Percentiles rank a stretch among this genome's conserved stretches.
phyloP scores from a whole-genome alignment of 1,284 basidiomycete species.

The Trichosporon coremiiforme region DNA sequence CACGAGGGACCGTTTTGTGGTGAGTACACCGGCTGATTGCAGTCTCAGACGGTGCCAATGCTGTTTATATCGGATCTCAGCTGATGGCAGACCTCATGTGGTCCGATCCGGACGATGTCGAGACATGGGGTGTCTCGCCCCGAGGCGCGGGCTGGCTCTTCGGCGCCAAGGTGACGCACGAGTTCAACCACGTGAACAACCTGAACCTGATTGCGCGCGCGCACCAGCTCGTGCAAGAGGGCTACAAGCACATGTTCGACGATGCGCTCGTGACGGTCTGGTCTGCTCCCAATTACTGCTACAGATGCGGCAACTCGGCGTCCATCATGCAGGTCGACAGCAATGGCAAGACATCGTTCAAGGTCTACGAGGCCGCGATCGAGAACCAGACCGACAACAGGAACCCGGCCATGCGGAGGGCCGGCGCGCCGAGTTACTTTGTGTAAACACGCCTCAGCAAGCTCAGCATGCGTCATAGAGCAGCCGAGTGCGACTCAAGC shows the following conservation, averaged over 20 bases:
- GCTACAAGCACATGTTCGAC: conserved; percentile 98
- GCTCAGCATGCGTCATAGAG: too few relatives aligned
- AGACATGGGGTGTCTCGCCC: conserved; percentile 93
- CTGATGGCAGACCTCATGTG: conserved; percentile 80
- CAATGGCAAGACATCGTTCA: conserved; percentile 68
- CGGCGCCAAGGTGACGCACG: conserved; percentile 72
- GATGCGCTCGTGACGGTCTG: conserved; percentile 93
- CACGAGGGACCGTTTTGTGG: conserved; percentile 98
- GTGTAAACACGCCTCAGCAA: conserved; percentile 22
- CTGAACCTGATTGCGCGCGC: conserved; percentile 84
- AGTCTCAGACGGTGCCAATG: too few relatives aligned
- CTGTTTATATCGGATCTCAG: neutral
- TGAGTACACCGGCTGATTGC: conserved; percentile 53
- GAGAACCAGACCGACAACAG: conserved; percentile 76
- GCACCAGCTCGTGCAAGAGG: conserved; percentile 94
- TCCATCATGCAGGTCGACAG: conserved; percentile 67
- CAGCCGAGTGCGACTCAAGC: too few relatives aligned
- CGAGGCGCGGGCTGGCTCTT: conserved; percentile 97
- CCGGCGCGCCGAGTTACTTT: conserved; percentile 36
- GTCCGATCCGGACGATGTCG: conserved; percentile 95
- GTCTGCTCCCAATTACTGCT: conserved; percentile 96
- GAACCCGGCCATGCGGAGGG: conserved; percentile 53
- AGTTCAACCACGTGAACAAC: conserved; percentile 92
- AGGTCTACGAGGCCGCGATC: conserved; percentile 76
- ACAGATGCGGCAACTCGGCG: conserved; percentile 78